phyloP scores from a whole-genome alignment of 1,139 yeast species.

The Yamadazyma siamensis region DNA sequence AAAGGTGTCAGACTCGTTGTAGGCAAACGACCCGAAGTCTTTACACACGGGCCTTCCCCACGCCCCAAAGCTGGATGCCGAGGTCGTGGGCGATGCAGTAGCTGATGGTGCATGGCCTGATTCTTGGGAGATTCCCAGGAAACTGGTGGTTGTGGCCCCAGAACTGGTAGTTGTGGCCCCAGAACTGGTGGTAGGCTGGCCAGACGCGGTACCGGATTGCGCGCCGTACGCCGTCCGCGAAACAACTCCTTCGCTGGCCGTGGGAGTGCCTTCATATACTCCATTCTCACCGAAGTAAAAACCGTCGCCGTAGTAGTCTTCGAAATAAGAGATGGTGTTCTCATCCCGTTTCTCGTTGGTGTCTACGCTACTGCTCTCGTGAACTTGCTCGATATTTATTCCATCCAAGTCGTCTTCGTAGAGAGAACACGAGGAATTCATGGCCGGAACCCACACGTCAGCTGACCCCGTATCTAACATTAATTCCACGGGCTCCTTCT shows the following conservation, averaged over 20 bases:
- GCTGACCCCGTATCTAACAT: slow-evolving; percentile 3
- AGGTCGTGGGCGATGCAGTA: not conserved
- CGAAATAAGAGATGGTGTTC: not conserved
- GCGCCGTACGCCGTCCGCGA: too few relatives aligned
- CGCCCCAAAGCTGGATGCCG: too few relatives aligned
- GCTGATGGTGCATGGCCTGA: not conserved
- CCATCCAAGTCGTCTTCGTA: not conserved
- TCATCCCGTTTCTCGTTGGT: not conserved
- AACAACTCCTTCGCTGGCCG: too few relatives aligned
- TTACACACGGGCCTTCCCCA: not conserved
- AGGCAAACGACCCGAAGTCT: not conserved
- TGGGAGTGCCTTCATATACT: not conserved
- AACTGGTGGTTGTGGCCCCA: not conserved
- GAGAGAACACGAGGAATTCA: slow-evolving; percentile 4
- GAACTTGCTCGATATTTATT: not conserved
- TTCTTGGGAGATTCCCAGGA: not conserved
- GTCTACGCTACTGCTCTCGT: not conserved
- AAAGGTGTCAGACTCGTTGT: not conserved
- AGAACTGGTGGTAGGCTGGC: not conserved
- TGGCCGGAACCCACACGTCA: slow-evolving; percentile 20
- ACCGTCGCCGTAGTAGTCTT: not conserved
- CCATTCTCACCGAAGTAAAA: not conserved
- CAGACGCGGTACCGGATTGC: too few relatives aligned
- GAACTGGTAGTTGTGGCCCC: not conserved
- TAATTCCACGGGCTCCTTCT: slow-evolving; percentile 17